Evolutionary conservation across 176 grass and related monocot species (phyloP).

Genomic region (Typha latifolia): DNA sequence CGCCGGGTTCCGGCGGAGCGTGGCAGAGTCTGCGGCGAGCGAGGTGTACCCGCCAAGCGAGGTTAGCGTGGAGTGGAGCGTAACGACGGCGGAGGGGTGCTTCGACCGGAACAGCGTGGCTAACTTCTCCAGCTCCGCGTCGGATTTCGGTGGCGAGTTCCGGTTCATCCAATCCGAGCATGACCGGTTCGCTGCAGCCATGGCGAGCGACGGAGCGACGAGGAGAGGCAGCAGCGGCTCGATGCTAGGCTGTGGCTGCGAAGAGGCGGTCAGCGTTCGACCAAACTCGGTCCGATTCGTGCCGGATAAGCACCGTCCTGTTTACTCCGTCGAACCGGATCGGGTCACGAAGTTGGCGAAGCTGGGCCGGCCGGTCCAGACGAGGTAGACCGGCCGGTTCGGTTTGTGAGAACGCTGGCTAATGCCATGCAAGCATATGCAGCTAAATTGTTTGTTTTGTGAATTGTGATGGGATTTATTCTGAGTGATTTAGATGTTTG

Average conservation of each 20-base stretch:
- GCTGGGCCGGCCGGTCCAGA: constrained; percentile 24
- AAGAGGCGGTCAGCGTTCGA: constrained; percentile 56
- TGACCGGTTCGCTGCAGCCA: constrained; percentile 33
- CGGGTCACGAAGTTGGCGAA: not conserved
- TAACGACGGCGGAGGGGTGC: constrained; percentile 40
- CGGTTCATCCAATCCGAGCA: constrained; percentile 25
- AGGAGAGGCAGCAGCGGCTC: constrained; percentile 27
- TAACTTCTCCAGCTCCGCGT: constrained; percentile 69
- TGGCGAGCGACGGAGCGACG: constrained; percentile 25
- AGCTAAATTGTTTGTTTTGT: no score
- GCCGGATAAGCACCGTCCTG: not conserved
- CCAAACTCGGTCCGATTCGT: constrained; percentile 35
- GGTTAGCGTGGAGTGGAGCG: constrained; percentile 74
- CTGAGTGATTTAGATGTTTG: no score
- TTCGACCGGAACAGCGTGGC: constrained; percentile 38
- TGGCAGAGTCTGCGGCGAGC: constrained; percentile 34
- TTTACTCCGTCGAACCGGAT: not conserved
- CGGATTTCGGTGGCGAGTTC: constrained; percentile 45
- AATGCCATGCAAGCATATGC: no score
- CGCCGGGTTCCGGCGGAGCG: constrained; percentile 1
- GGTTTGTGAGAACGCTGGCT: no score
- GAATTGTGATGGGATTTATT: no score
- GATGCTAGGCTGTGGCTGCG: constrained; percentile 50
- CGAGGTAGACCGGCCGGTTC: constrained; percentile 6
- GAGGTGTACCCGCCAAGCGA: constrained; percentile 70